Conservation (phyloP, 1,284 basidiomycete species). For the Pholiota adiposa region DNA sequence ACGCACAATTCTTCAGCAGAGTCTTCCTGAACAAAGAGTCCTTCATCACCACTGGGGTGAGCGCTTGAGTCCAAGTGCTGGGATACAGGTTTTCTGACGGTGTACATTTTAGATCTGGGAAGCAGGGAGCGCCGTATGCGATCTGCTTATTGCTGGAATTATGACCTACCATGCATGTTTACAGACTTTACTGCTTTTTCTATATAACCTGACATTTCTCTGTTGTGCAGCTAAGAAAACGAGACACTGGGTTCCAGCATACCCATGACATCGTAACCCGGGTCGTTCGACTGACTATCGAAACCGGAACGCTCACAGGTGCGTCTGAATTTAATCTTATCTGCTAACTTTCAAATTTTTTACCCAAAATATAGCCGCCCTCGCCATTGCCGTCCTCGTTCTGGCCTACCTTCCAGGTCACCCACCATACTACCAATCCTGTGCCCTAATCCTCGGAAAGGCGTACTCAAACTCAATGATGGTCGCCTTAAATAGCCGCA, state of each 20-base stretch:
- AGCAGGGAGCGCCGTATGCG: slow-evolving; percentile 2
- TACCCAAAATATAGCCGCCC: not conserved
- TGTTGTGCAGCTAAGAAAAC: not conserved
- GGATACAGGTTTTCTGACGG: too few species aligned
- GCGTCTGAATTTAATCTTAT: not conserved
- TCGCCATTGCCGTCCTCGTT: slow-evolving; percentile 1
- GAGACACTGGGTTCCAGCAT: not conserved
- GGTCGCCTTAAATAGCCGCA: slow-evolving; percentile 3
- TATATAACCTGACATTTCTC: not conserved
- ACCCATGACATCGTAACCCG: slow-evolving; percentile 1
- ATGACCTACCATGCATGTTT: slow-evolving; percentile 5
- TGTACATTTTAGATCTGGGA: slow-evolving; percentile 10
- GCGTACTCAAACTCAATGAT: slow-evolving; percentile 7
- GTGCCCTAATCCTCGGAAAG: not conserved
- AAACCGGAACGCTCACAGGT: slow-evolving; percentile 4
- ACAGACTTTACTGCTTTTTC: too few species aligned
- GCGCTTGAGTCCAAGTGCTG: not conserved
- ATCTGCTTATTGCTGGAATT: slow-evolving; percentile 2
- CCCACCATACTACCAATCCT: slow-evolving; percentile 4
- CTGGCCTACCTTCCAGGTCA: slow-evolving; percentile 5
- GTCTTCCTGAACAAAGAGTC: not conserved
- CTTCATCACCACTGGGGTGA: slow-evolving; percentile 6
- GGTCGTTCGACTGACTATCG: slow-evolving; percentile 3
- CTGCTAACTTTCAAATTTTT: too few species aligned
- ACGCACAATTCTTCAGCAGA: slow-evolving; percentile 2